Evolutionary conservation across 2,329 filamentous ascomycete genomes (phyloP).

Genomic region (Leptodontidium sp.): DNA sequence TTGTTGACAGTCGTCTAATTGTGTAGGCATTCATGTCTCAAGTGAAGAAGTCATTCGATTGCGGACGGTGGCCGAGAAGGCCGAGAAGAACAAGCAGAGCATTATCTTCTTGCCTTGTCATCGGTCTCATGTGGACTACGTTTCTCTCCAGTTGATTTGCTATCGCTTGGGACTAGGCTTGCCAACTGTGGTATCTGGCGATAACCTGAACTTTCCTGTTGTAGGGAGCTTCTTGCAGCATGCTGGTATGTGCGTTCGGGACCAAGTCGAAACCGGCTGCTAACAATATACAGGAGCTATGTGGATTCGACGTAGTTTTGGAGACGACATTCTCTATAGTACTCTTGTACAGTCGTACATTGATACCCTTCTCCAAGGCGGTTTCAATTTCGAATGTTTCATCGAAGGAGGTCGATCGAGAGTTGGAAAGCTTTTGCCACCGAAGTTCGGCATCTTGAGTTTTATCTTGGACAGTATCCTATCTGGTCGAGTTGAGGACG

Average conservation of each 20-base stretch:
- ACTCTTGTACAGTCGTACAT: conserved; percentile 97
- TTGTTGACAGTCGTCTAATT: not conserved
- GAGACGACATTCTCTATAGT: conserved; percentile 87
- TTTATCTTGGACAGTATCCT: conserved; percentile 92
- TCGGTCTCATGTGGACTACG: conserved; percentile 94
- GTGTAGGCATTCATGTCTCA: conserved; percentile 82
- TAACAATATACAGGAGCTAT: conserved; percentile 69
- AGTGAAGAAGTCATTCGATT: conserved; percentile 91
- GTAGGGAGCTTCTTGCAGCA: conserved; percentile 92
- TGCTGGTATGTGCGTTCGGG: conserved; percentile 64
- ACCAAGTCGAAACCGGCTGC: not conserved
- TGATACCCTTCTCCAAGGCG: conserved; percentile 87
- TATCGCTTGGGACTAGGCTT: conserved; percentile 89
- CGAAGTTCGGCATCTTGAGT: conserved; percentile 93
- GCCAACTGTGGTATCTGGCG: conserved; percentile 91
- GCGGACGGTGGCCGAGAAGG: conserved; percentile 81
- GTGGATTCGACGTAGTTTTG: conserved; percentile 94
- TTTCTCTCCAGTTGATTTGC: conserved; percentile 93
- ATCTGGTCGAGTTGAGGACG: conserved; percentile 86
- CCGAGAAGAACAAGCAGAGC: conserved; percentile 87
- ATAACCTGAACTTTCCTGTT: conserved; percentile 94
- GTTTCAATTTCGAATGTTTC: conserved; percentile 96
- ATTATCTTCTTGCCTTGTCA: conserved; percentile 97
- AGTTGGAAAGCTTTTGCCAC: conserved; percentile 91
- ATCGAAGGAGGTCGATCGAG: conserved; percentile 94